Conservation (phyloP, 305 asterid species). For the Nicotiana rustica region DNA sequence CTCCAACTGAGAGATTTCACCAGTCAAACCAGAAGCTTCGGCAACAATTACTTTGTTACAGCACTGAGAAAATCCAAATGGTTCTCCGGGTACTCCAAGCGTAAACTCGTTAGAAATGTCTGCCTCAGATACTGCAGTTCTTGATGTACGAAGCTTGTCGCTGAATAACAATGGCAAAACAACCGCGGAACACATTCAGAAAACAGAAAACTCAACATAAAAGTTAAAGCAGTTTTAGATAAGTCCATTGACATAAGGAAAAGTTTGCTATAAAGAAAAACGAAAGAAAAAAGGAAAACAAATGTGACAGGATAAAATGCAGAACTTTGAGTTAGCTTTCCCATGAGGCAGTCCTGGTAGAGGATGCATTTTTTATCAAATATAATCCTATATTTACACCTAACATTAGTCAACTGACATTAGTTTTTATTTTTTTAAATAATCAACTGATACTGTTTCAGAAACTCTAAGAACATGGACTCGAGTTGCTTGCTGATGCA, state of each 20-base stretch:
- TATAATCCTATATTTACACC: not conserved
- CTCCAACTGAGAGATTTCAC: conserved; percentile 61
- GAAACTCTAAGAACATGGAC: not conserved
- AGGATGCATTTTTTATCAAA: not conserved
- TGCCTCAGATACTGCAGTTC: conserved; percentile 80
- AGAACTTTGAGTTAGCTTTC: not conserved
- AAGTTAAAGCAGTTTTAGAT: not conserved
- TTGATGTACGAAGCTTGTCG: conserved; percentile 82
- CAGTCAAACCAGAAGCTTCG: conserved; percentile 69
- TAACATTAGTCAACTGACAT: not conserved
- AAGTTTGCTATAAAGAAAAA: not conserved
- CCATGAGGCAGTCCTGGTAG: not conserved
- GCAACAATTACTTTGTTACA: conserved; percentile 59
- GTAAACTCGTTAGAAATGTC: conserved; percentile 66
- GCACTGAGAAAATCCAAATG: conserved; percentile 70
- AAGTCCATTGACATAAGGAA: not conserved
- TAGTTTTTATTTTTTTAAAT: not conserved
- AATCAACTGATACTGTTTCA: not conserved
- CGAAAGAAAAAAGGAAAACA: not conserved
- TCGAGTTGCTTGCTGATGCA: not conserved
- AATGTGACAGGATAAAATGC: not conserved
- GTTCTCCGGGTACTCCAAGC: conserved; percentile 69
- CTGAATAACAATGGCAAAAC: conserved; percentile 43
- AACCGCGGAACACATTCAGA: not conserved
- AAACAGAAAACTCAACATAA: not conserved